A percentile compares a stretch with the other conserved stretches of the same genome.
phyloP scores from a whole-genome alignment of 1,284 basidiomycete species.

The Trichosporon inkin region DNA sequence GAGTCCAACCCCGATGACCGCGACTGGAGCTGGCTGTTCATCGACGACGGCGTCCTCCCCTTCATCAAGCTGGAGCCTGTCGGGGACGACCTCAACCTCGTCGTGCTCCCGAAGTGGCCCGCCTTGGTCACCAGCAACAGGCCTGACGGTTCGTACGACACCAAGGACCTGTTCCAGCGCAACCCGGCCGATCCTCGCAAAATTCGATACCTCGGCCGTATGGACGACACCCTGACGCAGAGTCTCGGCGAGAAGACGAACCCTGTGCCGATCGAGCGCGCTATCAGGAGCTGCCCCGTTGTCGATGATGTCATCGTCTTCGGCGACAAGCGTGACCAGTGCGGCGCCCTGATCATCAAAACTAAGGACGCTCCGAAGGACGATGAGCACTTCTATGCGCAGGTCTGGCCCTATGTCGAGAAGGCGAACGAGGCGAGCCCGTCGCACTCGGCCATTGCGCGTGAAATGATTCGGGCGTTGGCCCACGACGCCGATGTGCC shows the following conservation, averaged over 20 bases:
- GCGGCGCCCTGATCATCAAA: constrained; percentile 56
- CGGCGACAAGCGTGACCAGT: constrained; percentile 56
- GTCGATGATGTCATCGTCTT: constrained; percentile 58
- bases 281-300: constrained; percentile 50
- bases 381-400: constrained; percentile 47
- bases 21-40: constrained; percentile 59
- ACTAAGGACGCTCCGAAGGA: constrained; percentile 50
- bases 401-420: constrained; percentile 55
- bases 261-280: constrained; percentile 51
- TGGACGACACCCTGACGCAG: constrained; percentile 58
- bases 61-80: constrained; percentile 54
- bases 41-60: constrained; percentile 46
- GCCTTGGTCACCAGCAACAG: constrained; percentile 53
- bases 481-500: constrained; percentile 48
- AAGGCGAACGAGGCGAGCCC: constrained; percentile 56
- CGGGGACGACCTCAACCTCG: constrained; percentile 55
- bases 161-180: constrained; percentile 58
- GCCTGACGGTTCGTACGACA: constrained; percentile 57
- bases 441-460: constrained; percentile 55
- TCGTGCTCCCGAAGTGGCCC: constrained; percentile 58
- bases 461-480: constrained; percentile 56
- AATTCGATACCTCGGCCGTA: constrained; percentile 59
- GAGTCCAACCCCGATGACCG: constrained; percentile 54
- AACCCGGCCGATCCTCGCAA: constrained; percentile 52
- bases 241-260: constrained; percentile 59